These are phyloP conservation scores for Galerina sulciceps DNA, from an alignment of 768 basidiomycete species.

Conservation along the genomic window DNA sequence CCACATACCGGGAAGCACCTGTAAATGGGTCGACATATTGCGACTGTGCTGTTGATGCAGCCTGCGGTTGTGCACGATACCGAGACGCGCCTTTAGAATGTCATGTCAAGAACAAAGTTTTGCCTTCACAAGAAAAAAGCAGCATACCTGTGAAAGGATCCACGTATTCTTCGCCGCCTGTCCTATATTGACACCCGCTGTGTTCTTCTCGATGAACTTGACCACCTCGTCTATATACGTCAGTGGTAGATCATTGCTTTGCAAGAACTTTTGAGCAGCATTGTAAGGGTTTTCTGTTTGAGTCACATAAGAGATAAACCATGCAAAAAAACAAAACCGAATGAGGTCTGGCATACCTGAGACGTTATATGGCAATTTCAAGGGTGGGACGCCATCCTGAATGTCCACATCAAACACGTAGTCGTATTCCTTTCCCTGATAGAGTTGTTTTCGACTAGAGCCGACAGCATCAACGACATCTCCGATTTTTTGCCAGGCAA, in stretches of 20 bases:
- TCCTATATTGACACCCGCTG: slow-evolving; percentile 76
- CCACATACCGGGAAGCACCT: slow-evolving; percentile 66
- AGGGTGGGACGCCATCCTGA: slow-evolving; percentile 86
- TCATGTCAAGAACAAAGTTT: background rate
- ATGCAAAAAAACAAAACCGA: slow-evolving; percentile 3
- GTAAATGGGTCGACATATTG: slow-evolving; percentile 73
- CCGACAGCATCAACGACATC: slow-evolving; percentile 96
- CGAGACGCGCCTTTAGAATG: slow-evolving; percentile 58
- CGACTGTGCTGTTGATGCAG: slow-evolving; percentile 34
- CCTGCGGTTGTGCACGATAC: slow-evolving; percentile 46
- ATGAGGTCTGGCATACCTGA: slow-evolving; percentile 57
- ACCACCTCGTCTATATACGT: slow-evolving; percentile 90
- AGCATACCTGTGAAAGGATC: slow-evolving; percentile 89
- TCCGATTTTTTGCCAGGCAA: slow-evolving; percentile 91
- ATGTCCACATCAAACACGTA: slow-evolving; percentile 99
- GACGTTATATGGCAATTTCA: slow-evolving; percentile 94
- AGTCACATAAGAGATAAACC: background rate
- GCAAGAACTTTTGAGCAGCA: slow-evolving; percentile 89
- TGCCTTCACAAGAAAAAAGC: background rate
- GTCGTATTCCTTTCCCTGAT: slow-evolving; percentile 94
- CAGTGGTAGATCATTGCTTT: slow-evolving; percentile 80
- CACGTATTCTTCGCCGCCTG: slow-evolving; percentile 60
- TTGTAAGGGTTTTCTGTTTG: slow-evolving; percentile 85
- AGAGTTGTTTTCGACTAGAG: slow-evolving; percentile 87
- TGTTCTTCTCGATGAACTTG: slow-evolving; percentile 92